These are phyloP conservation scores for Penicillium glabrum DNA, from an alignment of 2,329 filamentous ascomycete genomes.

Conservation along the genomic window DNA sequence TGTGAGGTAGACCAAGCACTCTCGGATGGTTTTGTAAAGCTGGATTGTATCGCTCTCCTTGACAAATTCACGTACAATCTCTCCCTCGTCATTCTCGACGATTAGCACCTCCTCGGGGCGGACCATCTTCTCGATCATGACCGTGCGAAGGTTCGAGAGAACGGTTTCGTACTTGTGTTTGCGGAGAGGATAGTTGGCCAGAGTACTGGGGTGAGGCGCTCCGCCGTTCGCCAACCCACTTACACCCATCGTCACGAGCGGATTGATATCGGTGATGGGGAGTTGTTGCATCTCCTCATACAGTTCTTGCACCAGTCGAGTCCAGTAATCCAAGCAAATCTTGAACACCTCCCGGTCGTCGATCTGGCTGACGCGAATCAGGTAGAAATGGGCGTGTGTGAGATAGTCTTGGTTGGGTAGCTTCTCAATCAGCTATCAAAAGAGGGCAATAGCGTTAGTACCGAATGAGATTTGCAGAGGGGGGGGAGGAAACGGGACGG, in stretches of 20 bases:
- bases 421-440: constrained; percentile 78
- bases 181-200: constrained; percentile 86
- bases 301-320: constrained; percentile 93
- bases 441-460: not conserved
- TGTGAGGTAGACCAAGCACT: constrained; percentile 94
- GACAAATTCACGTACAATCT: constrained; percentile 98
- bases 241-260: constrained; percentile 76
- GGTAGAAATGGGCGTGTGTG: constrained; percentile 94
- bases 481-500: not conserved
- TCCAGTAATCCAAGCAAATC: constrained; percentile 99
- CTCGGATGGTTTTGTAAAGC: constrained; percentile 97
- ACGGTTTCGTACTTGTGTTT: constrained; percentile 99
- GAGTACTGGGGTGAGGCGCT: constrained; percentile 77
- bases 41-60: constrained; percentile 99
- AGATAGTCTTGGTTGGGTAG: constrained; percentile 93
- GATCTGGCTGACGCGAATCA: constrained; percentile 97
- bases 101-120: constrained; percentile 95
- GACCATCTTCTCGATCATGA: constrained; percentile 99
- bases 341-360: constrained; percentile 99
- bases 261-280: constrained; percentile 89
- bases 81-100: constrained; percentile 99
- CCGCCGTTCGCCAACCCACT: constrained; percentile 72
- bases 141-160: constrained; percentile 86
- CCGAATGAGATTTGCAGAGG: not conserved
- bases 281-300: constrained; percentile 99